Conservation (phyloP, 2,329 filamentous ascomycete genomes). For the Xylaria polymorpha region DNA sequence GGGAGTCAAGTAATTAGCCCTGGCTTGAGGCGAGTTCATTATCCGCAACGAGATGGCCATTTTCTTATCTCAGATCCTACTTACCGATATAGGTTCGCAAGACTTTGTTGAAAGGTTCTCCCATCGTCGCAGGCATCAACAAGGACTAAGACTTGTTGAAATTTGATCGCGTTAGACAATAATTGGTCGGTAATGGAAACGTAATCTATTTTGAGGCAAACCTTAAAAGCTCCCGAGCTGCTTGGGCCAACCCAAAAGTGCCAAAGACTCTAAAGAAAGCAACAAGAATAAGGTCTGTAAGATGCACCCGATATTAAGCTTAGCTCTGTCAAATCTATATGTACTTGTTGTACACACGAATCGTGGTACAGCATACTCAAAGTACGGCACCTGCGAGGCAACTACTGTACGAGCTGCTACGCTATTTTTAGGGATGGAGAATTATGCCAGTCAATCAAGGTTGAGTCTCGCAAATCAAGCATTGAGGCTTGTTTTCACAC, state of each 20-base stretch:
- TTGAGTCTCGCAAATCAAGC: slow-evolving; percentile 11
- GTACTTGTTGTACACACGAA: background rate
- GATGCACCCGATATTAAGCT: background rate
- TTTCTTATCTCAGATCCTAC: background rate
- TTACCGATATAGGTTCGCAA: background rate
- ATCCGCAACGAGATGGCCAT: background rate
- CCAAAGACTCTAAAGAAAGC: background rate
- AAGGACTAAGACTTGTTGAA: too few relatives aligned
- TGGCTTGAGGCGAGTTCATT: background rate
- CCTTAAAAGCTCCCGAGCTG: background rate
- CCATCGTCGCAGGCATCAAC: background rate
- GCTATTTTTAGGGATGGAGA: slow-evolving; percentile 16
- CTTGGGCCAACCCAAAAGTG: background rate
- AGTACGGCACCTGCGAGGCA: background rate
- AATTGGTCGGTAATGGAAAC: background rate
- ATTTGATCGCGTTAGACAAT: background rate
- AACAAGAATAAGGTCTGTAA: background rate
- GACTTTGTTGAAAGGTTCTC: background rate
- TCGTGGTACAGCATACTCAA: background rate
- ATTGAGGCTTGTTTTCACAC: slow-evolving; percentile 10
- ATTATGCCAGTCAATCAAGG: background rate
- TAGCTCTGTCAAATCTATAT: slow-evolving; percentile 5
- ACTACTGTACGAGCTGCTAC: background rate
- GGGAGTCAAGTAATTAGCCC: background rate
- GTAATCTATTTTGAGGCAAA: background rate